phyloP scores from a whole-genome alignment of 805 yeast genomes.

The Yarrowia osloensis region DNA sequence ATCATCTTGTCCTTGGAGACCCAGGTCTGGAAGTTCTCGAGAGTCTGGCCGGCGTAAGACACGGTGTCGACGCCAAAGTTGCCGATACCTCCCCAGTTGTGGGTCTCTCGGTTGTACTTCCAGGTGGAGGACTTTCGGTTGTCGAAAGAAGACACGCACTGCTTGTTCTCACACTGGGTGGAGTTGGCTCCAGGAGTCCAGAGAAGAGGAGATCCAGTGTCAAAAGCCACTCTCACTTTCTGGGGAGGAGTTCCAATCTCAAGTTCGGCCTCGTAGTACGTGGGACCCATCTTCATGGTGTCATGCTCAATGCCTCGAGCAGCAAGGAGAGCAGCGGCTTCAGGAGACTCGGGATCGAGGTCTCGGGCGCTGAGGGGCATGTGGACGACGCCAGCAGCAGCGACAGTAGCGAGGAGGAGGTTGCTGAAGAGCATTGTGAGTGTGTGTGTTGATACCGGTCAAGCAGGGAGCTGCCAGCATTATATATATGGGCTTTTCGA shows the following conservation, averaged over 20 bases:
- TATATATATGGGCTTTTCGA: neutral
- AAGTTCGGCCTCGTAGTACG: neutral
- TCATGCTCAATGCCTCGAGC: neutral
- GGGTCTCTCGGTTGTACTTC: neutral
- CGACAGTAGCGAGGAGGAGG: neutral
- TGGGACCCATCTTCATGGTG: neutral
- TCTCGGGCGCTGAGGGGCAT: neutral
- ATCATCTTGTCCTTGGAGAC: neutral
- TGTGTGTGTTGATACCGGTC: neutral
- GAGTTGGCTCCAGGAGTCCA: slow-evolving; percentile 5
- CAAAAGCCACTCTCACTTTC: neutral
- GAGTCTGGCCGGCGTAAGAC: neutral
- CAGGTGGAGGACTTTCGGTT: neutral
- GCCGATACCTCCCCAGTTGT: neutral
- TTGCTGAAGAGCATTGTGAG: neutral
- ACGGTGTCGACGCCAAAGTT: neutral
- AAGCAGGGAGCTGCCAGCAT: too few relatives aligned
- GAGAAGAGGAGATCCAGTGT: neutral
- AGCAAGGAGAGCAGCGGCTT: neutral
- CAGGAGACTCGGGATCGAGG: neutral
- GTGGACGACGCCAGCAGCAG: neutral
- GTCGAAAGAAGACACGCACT: neutral
- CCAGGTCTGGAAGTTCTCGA: neutral
- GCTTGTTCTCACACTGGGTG: neutral
- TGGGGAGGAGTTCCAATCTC: neutral